Conservation (phyloP, 2,329 filamentous ascomycete species). For the Paecilomyces formosus region DNA sequence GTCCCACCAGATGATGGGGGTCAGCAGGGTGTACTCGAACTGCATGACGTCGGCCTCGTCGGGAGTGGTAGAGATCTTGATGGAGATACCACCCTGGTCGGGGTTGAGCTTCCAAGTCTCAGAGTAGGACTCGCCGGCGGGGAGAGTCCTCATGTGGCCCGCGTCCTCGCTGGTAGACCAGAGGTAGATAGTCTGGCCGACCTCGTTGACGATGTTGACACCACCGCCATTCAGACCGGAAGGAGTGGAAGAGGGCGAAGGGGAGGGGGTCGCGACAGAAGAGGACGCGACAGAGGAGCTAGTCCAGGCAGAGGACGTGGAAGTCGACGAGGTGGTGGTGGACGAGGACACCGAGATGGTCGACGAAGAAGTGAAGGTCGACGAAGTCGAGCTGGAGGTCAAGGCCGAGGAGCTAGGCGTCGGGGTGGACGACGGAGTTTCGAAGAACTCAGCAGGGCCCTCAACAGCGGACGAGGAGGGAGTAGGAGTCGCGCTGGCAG, state of each 20-base stretch:
- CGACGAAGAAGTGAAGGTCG: background rate
- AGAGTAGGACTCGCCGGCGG: slow-evolving; percentile 8
- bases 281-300: background rate
- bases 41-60: slow-evolving; percentile 17
- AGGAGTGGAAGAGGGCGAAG: background rate
- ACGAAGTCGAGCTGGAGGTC: background rate
- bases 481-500: background rate
- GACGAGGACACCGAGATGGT: background rate
- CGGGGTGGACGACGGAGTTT: slow-evolving; percentile 3
- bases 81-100: slow-evolving; percentile 23
- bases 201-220: background rate
- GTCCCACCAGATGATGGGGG: slow-evolving; percentile 21
- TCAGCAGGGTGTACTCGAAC: slow-evolving; percentile 23
- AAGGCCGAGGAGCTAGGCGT: background rate
- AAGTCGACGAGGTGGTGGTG: background rate
- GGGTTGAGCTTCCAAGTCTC: slow-evolving; percentile 22
- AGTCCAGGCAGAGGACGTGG: background rate
- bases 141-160: background rate
- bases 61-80: slow-evolving; percentile 20
- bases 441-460: background rate
- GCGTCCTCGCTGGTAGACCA: background rate
- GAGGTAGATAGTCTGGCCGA: background rate
- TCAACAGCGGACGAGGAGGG: background rate
- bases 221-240: background rate
- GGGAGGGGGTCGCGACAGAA: background rate